These are phyloP conservation scores for Mycena venus DNA, from an alignment of 768 basidiomycete genomes.

Conservation along the genomic window DNA sequence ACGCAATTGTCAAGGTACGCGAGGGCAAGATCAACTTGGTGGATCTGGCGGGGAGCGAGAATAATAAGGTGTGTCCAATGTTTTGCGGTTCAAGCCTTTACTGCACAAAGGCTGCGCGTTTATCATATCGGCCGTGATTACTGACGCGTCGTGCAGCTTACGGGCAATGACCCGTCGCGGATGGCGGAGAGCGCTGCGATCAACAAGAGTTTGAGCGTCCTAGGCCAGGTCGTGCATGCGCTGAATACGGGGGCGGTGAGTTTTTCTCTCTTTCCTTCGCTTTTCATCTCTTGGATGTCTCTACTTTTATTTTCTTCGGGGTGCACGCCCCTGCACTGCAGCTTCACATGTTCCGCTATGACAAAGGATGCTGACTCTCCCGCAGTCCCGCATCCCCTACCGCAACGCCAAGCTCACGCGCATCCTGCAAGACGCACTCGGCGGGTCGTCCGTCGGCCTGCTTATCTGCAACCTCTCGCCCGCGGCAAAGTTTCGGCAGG, in stretches of 20 bases:
- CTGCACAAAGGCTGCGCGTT: no score
- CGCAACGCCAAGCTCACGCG: conserved; percentile 92
- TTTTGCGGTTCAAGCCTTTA: no score
- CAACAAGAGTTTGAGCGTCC: conserved; percentile 88
- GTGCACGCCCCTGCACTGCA: no score
- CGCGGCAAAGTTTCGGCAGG: conserved; percentile 83
- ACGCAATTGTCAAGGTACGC: not conserved
- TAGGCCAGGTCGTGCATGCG: conserved; percentile 91
- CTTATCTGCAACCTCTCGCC: conserved; percentile 92
- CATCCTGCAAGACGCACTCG: conserved; percentile 91
- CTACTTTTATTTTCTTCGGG: not conserved
- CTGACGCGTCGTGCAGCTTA: conserved; percentile 57
- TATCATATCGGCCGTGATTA: no score
- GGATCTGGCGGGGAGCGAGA: conserved; percentile 92
- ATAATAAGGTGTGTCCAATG: conserved; percentile 84
- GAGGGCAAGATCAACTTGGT: conserved; percentile 86
- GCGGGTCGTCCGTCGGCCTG: conserved; percentile 83
- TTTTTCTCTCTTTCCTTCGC: conserved; percentile 30
- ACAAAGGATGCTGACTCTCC: not conserved
- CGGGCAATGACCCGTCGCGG: conserved; percentile 88
- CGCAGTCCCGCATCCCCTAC: conserved; percentile 85
- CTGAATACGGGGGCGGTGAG: conserved; percentile 79
- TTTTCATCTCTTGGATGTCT: not conserved
- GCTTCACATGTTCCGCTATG: no score
- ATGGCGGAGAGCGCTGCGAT: conserved; percentile 93